Evolutionary conservation across 805 yeast genomes (phyloP), one percentile per base, ranked within the genome.

Genomic region (Kuraishia cidri): DNA sequence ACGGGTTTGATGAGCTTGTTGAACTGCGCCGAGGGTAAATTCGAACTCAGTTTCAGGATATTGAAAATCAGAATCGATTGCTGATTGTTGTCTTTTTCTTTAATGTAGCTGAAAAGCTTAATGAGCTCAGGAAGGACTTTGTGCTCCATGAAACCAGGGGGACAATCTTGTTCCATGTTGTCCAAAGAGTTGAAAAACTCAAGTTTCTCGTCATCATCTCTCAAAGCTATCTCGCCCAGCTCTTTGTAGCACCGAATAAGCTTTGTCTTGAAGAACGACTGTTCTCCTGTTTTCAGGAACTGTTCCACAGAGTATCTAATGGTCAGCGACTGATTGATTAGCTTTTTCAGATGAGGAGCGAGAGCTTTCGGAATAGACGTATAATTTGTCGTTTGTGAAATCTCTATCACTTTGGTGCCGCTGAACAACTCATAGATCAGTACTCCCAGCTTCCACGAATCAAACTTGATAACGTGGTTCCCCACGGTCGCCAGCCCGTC

Each of bases 61-160:
- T 62, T 49, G 40, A 60, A 62, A 30, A 72, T 50, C 9, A 72
- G 37, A 3, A 42, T 43, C 7, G 57, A 45, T 32, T 46, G 52
- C 9, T 24, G 16, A 16, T 37, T 37, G 20, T 42, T 48, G 11
- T 42, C 36, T 16, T 47, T 50, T 26, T 46, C 47, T 1, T 37
- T 44, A 10, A 36, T 24, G 4, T 36, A 22, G 21, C 53, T 47
- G 44, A 62, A 74, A 37, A 73, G 70, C 3, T 50, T 48, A 6
- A 66, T 58, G 10, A 88, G 56, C 43, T 81, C 86, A 0, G 96
- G 95, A n/a, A 88, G 53, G 7, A 86, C 55, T 39, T 69, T 69
- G 37, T 69, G 58, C 26, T 75, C 77, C 24, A 84, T 47, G 50
- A 75, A 58, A 43, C 83, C 63, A 31, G 66, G 36, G 50, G 85